phyloP scores from a whole-genome alignment of 169 alveolate genomes.

The Plasmodium gonderi region DNA sequence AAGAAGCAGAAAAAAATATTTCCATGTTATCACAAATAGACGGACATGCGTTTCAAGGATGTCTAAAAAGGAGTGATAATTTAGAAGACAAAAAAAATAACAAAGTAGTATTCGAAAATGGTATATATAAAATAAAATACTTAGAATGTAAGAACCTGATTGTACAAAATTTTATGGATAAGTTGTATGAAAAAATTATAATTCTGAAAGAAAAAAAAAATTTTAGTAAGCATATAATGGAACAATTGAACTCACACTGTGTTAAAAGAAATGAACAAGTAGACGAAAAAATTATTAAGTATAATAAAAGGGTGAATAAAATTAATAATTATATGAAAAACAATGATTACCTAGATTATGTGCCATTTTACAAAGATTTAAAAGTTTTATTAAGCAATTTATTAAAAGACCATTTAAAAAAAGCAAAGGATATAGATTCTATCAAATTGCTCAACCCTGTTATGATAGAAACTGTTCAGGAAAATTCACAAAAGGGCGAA shows the following conservation, averaged over 20 bases:
- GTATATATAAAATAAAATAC: neutral
- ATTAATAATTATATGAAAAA: constrained; percentile 36
- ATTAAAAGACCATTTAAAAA: constrained; percentile 13
- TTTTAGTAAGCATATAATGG: neutral
- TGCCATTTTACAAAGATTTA: constrained; percentile 47
- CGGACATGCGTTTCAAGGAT: neutral
- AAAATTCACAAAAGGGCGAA: neutral
- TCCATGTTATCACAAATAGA: neutral
- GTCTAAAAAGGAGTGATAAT: neutral
- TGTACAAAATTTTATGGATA: neutral
- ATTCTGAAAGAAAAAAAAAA: constrained; percentile 25
- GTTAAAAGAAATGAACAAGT: constrained; percentile 24
- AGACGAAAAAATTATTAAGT: constrained; percentile 51
- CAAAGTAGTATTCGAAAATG: neutral
- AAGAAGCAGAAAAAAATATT: neutral
- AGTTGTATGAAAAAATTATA: constrained; percentile 25
- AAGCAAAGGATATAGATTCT: neutral
- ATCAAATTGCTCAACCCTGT: neutral
- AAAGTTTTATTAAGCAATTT: constrained; percentile 1
- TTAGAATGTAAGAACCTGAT: neutral
- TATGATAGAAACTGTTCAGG: neutral
- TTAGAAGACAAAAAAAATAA: neutral
- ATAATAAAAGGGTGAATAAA: constrained; percentile 51
- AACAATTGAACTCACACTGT: neutral
- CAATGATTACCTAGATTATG: constrained; percentile 14